Base-by-base conservation (phyloP, 805 yeast genomes). In the Novakomyces olei region DNA sequence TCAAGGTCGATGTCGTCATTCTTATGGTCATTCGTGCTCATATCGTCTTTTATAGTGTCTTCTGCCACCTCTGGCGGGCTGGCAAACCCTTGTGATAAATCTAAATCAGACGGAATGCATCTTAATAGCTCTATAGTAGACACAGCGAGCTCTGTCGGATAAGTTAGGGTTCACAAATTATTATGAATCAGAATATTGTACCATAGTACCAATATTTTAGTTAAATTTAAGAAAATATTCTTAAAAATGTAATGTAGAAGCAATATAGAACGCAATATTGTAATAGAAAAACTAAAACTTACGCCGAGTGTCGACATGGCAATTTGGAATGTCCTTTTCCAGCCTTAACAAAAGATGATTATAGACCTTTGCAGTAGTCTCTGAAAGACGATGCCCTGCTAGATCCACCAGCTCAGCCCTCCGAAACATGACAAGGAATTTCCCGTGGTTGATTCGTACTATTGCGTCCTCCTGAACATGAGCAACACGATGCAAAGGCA, bases 351-450 rank as follows among this genome's bases (percentile, higher is more conserved):
- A 60, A 3, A 72, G 68, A 7, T 60, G 49, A 29, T 59, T 58
- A 47, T 77, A 85, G 7, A 88, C 61, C 28, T 58, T 51, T 0
- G 88, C 61, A 0, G 91, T 60, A 2, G 75, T 50, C 5, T 61
- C 52, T 2, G 96, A 96, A 20, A 81, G 51, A 34, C 79, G 61
- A 29, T 74, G 72, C 19, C 61, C 58, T 9, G 73, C 75, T 32
- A 75, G 60, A 22, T 66, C 65, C 1, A 58, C 66, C 10, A 88
- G 58, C 41, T 75, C 75, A 29, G 56, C 49, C 7, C 75, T 62
- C 41, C 95, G 63, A 44, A 72, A 60, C 22, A 64, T 53, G 45
- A 79, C 73, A 33, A 76, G 60, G 42, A 65, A 81, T 41, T 88
- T 58, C 20, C 67, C 63, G 33, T 76, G 57, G 44, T 70, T 73